A percentile compares a stretch with the other conserved stretches of the same genome.
phyloP scores from a whole-genome alignment of 2,329 filamentous ascomycete species.

The Colletotrichum acutatum region DNA sequence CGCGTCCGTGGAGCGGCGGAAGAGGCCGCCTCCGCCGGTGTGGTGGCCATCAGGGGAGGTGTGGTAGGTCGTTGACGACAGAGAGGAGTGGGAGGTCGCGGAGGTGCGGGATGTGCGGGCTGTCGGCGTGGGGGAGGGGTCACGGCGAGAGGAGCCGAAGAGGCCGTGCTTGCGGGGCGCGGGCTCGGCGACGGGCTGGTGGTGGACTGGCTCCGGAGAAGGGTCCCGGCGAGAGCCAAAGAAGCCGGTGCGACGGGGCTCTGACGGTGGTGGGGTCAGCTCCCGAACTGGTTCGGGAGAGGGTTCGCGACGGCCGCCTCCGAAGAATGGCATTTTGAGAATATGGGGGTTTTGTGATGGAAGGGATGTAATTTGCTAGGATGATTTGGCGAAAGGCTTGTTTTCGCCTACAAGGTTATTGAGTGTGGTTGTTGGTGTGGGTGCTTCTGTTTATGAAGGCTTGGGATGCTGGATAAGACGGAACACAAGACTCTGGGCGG shows the following conservation, averaged over 20 bases:
- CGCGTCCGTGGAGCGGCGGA: constrained; percentile 42
- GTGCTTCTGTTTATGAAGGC: constrained; percentile 9
- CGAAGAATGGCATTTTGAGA: constrained; percentile 40
- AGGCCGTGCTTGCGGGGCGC: constrained; percentile 45
- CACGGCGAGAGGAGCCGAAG: constrained; percentile 46
- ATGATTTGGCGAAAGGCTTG: constrained; percentile 9
- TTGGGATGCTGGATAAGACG: constrained; percentile 34
- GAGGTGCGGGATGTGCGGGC: constrained; percentile 41
- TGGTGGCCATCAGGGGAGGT: constrained; percentile 37
- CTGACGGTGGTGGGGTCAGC: constrained; percentile 40
- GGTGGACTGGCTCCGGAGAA: constrained; percentile 42
- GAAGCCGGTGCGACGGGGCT: constrained; percentile 34
- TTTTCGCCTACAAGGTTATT: background rate
- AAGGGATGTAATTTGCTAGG: background rate
- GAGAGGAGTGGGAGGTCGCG: constrained; percentile 35
- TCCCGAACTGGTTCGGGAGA: constrained; percentile 46
- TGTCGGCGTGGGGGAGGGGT: constrained; percentile 40
- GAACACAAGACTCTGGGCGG: constrained; percentile 20
- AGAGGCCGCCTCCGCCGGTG: constrained; percentile 38
- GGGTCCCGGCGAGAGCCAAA: constrained; percentile 42
- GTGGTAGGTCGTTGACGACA: constrained; percentile 37
- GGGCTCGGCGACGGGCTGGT: constrained; percentile 43
- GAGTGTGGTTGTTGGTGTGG: constrained; percentile 9
- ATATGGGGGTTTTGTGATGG: background rate
- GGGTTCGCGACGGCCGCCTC: constrained; percentile 42